Percentiles rank a stretch among this genome's conserved stretches.
These are phyloP conservation scores for Benincasa hispida DNA, from an alignment of 306 rosid species.

Conservation along the genomic window DNA sequence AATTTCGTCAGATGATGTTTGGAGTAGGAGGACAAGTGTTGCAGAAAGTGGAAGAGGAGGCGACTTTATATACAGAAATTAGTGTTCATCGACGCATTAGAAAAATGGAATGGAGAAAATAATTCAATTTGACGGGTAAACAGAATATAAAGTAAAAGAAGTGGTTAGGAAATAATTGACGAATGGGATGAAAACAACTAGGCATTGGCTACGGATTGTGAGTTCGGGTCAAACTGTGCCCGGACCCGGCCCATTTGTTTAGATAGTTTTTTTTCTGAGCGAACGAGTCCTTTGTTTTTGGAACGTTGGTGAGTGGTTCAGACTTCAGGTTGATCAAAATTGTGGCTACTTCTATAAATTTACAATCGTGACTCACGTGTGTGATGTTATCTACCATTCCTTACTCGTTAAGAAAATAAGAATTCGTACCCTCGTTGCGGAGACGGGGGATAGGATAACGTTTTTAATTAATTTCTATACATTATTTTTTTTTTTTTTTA, in stretches of 20 bases:
- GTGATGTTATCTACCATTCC: background rate
- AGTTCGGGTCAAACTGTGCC: background rate
- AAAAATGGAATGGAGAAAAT: background rate
- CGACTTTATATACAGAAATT: slow-evolving; percentile 17
- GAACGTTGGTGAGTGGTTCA: background rate
- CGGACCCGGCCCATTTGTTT: background rate
- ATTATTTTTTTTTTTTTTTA: background rate
- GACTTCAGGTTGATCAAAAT: no score
- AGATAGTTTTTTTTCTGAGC: background rate
- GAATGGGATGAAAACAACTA: background rate
- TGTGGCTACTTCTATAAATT: background rate
- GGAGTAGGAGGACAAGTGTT: background rate
- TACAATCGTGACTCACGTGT: background rate
- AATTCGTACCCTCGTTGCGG: background rate
- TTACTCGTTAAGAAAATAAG: background rate
- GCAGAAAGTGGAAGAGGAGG: slow-evolving; percentile 6
- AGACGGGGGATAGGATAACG: background rate
- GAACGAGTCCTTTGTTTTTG: background rate
- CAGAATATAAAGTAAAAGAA: background rate
- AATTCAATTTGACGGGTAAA: background rate
- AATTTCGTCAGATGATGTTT: background rate
- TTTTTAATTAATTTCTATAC: background rate
- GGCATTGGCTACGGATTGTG: background rate
- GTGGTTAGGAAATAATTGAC: background rate
- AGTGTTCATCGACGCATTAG: background rate